Conservation (phyloP, 1,284 basidiomycete species). For the Ceratobasidium sp. region DNA sequence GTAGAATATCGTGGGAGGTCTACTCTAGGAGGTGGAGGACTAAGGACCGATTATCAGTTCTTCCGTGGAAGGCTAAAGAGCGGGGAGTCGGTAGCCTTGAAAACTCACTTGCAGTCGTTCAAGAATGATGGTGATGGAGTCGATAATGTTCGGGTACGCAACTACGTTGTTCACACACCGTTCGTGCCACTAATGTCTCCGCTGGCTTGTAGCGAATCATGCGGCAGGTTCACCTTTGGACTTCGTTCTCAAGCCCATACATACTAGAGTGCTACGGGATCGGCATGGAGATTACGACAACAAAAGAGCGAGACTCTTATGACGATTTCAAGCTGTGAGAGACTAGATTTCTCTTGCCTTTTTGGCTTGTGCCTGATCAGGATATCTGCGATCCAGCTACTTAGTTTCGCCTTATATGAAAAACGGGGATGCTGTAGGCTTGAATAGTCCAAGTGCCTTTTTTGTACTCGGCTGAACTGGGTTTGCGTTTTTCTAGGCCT, state of each 20-base stretch:
- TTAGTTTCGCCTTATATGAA: constrained; percentile 26
- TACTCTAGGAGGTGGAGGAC: not conserved
- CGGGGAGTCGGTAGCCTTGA: constrained; percentile 15
- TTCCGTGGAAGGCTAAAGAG: not conserved
- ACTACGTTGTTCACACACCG: too few species aligned
- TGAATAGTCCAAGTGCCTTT: not conserved
- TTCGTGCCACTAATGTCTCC: too few species aligned
- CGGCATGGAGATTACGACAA: constrained; percentile 22
- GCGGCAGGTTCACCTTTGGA: constrained; percentile 26
- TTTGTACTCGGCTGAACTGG: not conserved
- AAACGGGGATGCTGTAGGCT: constrained; percentile 6
- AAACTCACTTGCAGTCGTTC: not conserved
- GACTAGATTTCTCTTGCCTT: not conserved
- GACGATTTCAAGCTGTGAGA: constrained; percentile 24
- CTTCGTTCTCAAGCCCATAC: constrained; percentile 14
- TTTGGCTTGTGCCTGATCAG: not conserved
- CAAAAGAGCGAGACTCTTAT: constrained; percentile 1
- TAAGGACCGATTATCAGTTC: not conserved
- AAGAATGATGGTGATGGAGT: constrained; percentile 4
- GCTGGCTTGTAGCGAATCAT: not conserved
- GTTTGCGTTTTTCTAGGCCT: not conserved
- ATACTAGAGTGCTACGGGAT: constrained; percentile 17
- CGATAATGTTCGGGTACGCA: not conserved
- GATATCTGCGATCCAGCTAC: not conserved
- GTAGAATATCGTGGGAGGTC: not conserved